These are phyloP conservation scores for Calonectria montana DNA, from an alignment of 2,329 filamentous ascomycete species.

Conservation along the genomic window DNA sequence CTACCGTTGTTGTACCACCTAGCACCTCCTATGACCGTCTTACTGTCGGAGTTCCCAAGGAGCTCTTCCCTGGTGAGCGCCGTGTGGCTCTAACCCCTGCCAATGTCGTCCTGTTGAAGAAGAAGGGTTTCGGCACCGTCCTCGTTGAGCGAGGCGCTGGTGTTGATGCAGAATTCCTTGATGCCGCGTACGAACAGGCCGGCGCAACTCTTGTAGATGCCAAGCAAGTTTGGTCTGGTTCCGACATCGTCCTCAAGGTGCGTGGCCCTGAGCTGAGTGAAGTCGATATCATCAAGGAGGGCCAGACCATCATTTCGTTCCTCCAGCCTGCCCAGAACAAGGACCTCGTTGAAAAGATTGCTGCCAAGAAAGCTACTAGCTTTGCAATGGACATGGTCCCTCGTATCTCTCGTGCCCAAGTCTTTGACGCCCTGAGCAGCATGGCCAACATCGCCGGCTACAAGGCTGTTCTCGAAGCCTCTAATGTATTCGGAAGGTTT, in stretches of 20 bases:
- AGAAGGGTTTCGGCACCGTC: slow-evolving; percentile 84
- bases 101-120: slow-evolving; percentile 83
- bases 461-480: slow-evolving; percentile 90
- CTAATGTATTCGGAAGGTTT: slow-evolving; percentile 89
- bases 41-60: slow-evolving; percentile 82
- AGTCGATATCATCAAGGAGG: slow-evolving; percentile 73
- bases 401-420: slow-evolving; percentile 87
- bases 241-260: slow-evolving; percentile 87
- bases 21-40: slow-evolving; percentile 76
- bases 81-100: slow-evolving; percentile 87
- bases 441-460: slow-evolving; percentile 97
- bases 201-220: slow-evolving; percentile 82
- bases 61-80: slow-evolving; percentile 82
- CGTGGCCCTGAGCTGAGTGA: slow-evolving; percentile 79
- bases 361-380: slow-evolving; percentile 75
- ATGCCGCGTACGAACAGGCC: slow-evolving; percentile 80
- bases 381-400: slow-evolving; percentile 97
- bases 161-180: slow-evolving; percentile 78
- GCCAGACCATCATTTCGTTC: slow-evolving; percentile 83
- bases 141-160: slow-evolving; percentile 87
- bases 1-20: slow-evolving; percentile 53
- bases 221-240: slow-evolving; percentile 76
- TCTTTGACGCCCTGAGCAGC: slow-evolving; percentile 88
- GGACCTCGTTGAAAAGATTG: slow-evolving; percentile 78
- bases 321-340: slow-evolving; percentile 86